Evolutionary conservation across 805 yeast species (phyloP).

Genomic region (Metschnikowia proteae): DNA sequence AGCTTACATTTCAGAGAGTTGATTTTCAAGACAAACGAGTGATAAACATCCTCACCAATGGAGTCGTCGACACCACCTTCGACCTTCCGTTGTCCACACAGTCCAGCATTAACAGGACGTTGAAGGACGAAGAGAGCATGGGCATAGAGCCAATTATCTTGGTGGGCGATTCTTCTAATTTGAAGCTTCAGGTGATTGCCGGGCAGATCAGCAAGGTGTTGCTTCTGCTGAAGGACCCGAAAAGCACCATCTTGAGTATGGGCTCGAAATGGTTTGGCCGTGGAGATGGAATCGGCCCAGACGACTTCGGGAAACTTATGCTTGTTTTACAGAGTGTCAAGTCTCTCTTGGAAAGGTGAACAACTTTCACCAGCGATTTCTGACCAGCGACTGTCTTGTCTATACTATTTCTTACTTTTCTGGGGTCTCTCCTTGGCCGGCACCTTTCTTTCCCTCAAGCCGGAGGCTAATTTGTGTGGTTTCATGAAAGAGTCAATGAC

Average conservation of each 20-base stretch:
- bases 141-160: conserved; percentile 45
- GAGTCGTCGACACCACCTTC: conserved; percentile 49
- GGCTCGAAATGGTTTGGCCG: conserved; percentile 47
- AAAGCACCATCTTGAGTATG: conserved; percentile 41
- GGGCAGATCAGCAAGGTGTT: conserved; percentile 47
- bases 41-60: conserved; percentile 38
- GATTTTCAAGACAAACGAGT: conserved; percentile 39
- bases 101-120: conserved; percentile 14
- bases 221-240: conserved; percentile 26
- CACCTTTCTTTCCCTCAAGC: conserved; percentile 68
- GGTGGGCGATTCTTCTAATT: conserved; percentile 46
- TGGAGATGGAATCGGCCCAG: conserved; percentile 22
- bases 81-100: conserved; percentile 33
- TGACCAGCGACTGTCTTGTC: not conserved
- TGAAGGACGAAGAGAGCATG: conserved; percentile 16
- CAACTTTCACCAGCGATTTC: not conserved
- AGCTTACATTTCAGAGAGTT: conserved; percentile 21
- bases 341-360: conserved; percentile 2
- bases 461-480: conserved; percentile 77
- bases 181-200: conserved; percentile 47
- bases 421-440: conserved; percentile 53
- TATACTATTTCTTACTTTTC: conserved; percentile 34
- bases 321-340: conserved; percentile 35
- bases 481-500: conserved; percentile 68
- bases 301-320: conserved; percentile 46